These are phyloP conservation scores for Neckera pumila DNA, from an alignment of 225 moss, liverwort and hornwort species.

Conservation along the genomic window DNA sequence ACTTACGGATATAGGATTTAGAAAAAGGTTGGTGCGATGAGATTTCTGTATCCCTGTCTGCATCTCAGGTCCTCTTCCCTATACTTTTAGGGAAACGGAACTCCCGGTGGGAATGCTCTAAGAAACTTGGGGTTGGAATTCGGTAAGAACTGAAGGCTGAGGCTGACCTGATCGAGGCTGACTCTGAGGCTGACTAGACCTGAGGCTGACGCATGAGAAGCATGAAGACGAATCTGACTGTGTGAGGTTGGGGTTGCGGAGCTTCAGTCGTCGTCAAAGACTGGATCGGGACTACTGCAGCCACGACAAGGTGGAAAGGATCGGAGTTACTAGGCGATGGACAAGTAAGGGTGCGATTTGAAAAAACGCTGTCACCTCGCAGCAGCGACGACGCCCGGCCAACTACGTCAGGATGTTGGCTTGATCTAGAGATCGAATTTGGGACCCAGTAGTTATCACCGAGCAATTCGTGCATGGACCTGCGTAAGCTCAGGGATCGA, in stretches of 20 bases:
- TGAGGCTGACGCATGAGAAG: background rate
- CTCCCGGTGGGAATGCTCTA: no score
- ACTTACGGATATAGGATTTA: no score
- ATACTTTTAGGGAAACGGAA: no score
- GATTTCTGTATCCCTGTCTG: no score
- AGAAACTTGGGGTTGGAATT: no score
- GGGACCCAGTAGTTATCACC: background rate
- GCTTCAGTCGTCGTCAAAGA: background rate
- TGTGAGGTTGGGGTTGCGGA: background rate
- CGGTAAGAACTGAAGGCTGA: background rate
- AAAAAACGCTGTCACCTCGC: background rate
- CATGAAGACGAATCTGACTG: background rate
- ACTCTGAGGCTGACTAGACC: no score
- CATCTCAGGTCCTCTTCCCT: no score
- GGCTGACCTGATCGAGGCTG: no score
- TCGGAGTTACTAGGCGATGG: background rate
- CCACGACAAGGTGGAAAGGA: background rate
- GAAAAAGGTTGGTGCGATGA: no score
- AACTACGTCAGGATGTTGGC: background rate
- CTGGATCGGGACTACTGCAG: background rate
- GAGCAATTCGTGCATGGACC: background rate
- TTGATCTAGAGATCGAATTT: background rate
- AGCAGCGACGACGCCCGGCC: no score
- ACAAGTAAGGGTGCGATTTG: background rate
- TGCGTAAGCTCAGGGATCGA: background rate